Percentiles rank a stretch among this genome's conserved stretches.
Evolutionary conservation across 169 alveolate species (phyloP).

Genomic region (Plasmodium blacklocki): DNA sequence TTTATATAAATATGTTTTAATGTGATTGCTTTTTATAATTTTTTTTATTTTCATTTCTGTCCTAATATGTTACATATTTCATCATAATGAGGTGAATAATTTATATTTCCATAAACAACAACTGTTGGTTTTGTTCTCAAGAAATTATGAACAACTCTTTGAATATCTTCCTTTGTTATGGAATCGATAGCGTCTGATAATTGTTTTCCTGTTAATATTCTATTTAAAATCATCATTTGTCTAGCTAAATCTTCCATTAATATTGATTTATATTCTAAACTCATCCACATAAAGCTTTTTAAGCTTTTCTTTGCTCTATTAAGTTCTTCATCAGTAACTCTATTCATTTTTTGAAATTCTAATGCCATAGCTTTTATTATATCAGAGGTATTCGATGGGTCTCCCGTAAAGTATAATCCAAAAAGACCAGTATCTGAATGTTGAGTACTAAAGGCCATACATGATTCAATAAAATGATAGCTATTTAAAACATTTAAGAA

Average conservation of each 20-base stretch:
- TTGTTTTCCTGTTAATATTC: conserved; percentile 82
- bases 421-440: conserved; percentile 92
- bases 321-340: conserved; percentile 85
- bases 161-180: conserved; percentile 82
- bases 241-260: conserved; percentile 90
- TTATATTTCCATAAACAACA: conserved; percentile 87
- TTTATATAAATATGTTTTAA: no score
- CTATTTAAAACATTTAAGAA: conserved; percentile 89
- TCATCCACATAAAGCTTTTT: conserved; percentile 86
- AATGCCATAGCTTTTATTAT: conserved; percentile 83
- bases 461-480: conserved; percentile 90
- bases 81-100: conserved; percentile 87
- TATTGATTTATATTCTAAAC: conserved; percentile 86
- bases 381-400: conserved; percentile 83
- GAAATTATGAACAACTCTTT: conserved; percentile 79
- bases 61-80: conserved; percentile 78
- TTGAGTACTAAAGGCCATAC: conserved; percentile 92
- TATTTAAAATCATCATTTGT: conserved; percentile 86
- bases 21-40: background rate
- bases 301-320: conserved; percentile 89
- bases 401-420: conserved; percentile 89
- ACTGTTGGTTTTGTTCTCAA: conserved; percentile 84
- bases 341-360: conserved; percentile 84
- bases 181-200: conserved; percentile 85
- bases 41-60: background rate